Percentiles rank a stretch among this genome's conserved stretches.
Evolutionary conservation across 176 grass and related monocot genomes (phyloP).

Genomic region (Raddia guianensis): DNA sequence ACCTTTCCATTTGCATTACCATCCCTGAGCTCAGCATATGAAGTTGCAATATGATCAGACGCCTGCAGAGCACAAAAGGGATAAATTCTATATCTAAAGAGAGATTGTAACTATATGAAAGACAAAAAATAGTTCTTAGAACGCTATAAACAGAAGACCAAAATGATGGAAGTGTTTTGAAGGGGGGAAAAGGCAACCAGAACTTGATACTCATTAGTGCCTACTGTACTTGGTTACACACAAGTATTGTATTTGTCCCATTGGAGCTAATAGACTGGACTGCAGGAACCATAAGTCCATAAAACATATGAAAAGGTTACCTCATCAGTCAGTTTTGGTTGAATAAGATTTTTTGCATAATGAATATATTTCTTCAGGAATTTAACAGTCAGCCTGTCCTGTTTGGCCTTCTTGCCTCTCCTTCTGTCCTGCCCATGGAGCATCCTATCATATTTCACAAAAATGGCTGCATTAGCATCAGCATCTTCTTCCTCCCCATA

Average conservation of each 20-base stretch:
- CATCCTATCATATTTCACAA: slow-evolving; percentile 96
- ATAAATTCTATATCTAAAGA: slow-evolving; percentile 19
- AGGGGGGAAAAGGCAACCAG: not conserved
- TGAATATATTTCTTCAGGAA: slow-evolving; percentile 99
- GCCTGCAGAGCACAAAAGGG: slow-evolving; percentile 55
- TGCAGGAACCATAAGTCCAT: not conserved
- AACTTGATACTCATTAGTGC: not conserved
- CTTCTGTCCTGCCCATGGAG: slow-evolving; percentile 97
- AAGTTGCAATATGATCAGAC: slow-evolving; percentile 94
- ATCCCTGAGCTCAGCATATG: slow-evolving; percentile 97
- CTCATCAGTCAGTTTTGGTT: slow-evolving; percentile 94
- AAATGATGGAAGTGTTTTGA: not conserved
- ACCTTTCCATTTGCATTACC: slow-evolving; percentile 82
- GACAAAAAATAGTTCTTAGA: not conserved
- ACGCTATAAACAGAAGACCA: not conserved
- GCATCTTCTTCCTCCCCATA: slow-evolving; percentile 87
- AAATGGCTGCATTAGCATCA: slow-evolving; percentile 69
- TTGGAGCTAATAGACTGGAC: not conserved
- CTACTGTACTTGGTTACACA: not conserved
- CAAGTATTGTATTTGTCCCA: not conserved
- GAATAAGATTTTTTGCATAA: slow-evolving; percentile 94
- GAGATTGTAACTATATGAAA: not conserved
- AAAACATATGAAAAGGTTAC: slow-evolving; percentile 45
- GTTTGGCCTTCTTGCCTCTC: slow-evolving; percentile 76
- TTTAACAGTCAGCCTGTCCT: slow-evolving; percentile 86